phyloP scores from a whole-genome alignment of 306 rosid genomes.

The Sophora flavescens region DNA sequence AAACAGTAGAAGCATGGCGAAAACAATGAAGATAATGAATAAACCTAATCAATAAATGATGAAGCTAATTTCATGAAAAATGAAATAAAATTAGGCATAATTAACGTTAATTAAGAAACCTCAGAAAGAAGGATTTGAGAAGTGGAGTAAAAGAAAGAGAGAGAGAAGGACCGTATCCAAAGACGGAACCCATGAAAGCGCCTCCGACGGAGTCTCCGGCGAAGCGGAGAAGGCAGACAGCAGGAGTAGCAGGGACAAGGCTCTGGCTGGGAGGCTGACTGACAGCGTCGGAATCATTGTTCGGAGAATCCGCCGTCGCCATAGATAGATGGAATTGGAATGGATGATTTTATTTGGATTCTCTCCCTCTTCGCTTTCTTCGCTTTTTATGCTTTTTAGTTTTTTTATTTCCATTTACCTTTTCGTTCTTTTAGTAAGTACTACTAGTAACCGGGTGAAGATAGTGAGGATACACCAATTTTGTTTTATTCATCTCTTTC shows the following conservation, averaged over 20 bases:
- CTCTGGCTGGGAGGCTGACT: background rate
- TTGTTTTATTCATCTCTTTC: no score
- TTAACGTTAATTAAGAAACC: background rate
- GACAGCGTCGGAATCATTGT: constrained; percentile 49
- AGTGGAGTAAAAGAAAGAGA: background rate
- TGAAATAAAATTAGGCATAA: background rate
- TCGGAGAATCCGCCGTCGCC: constrained; percentile 69
- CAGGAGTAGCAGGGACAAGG: constrained; percentile 58
- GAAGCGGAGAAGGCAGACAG: constrained; percentile 79
- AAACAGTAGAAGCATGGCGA: background rate
- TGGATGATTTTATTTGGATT: no score
- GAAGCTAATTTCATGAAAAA: no score
- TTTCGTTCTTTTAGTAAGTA: no score
- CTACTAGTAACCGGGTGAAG: no score
- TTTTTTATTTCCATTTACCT: no score
- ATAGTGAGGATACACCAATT: no score
- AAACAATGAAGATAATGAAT: no score
- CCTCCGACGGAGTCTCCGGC: constrained; percentile 84
- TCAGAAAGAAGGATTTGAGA: background rate
- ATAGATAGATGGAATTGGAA: background rate
- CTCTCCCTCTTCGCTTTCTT: background rate
- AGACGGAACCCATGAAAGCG: constrained; percentile 95
- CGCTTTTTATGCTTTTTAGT: background rate
- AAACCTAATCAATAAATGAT: no score
- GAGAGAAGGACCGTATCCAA: constrained; percentile 75